Base-by-base conservation (phyloP, 805 yeast species). In the Lipomyces yamanashiensis region DNA sequence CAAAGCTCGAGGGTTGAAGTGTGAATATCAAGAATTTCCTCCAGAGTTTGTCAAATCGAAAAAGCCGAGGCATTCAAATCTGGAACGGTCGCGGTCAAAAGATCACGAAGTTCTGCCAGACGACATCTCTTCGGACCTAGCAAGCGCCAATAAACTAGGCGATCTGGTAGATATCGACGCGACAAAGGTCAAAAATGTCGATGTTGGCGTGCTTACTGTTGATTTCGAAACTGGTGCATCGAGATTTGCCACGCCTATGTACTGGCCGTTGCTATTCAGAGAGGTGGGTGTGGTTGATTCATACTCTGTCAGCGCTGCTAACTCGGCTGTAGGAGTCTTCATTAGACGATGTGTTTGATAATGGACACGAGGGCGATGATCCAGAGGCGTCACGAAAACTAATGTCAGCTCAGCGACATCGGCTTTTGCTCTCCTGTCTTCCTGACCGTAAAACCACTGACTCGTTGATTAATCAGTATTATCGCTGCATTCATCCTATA, bases 191-290 rank as follows among this genome's bases (percentile, higher is more conserved):
- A 48, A 48, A 37, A 10, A 37, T 13, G 56, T 21, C 10, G 47
- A 52, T 19, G 56, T 39, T 12, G 56, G 56, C 7, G 17, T 39
- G 8, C 40, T 54, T 3, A 12, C 51, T 43, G 50, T 54, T n/a
- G 51, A 53, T 39, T 33, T 15, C 23, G 58, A 54, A 21, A 54
- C 58, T 10, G 58, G 58, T 3, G 58, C 47, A 4, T n/a, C 51
- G 15, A 15, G 58, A 34, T 54, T 54, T 54, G 49, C 51, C 7
- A 44, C 58, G 34, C 49, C 51, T 13, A 34, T 54, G 51, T 45
- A 41, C 51, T 54, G 58, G 58, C 58, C 49, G 28, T 28, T 28
- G 23, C 12, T 54, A 13, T 54, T 54, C 33, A 8, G 28, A 28
- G 43, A 43, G 15, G 58, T 54, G 17, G 28, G 58, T 36, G 17